These are phyloP conservation scores for Rhododendron williamsianum DNA, from an alignment of 148 eudicot species.

Conservation along the genomic window DNA sequence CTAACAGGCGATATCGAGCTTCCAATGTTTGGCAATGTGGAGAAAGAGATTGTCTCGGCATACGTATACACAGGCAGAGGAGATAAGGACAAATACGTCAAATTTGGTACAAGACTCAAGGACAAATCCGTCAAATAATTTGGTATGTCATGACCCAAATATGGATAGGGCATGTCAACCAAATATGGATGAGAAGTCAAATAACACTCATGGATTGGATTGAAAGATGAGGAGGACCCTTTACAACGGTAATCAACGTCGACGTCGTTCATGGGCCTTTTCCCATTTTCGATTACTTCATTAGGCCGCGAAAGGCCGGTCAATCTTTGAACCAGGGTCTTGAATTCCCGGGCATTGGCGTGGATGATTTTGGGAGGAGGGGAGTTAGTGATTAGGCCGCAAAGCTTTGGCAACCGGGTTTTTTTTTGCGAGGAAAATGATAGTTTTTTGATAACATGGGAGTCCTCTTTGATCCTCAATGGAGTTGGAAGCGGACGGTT, in stretches of 20 bases:
- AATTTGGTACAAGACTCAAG: slow-evolving; percentile 23
- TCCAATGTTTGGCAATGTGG: slow-evolving; percentile 2
- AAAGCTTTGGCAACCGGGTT: background rate
- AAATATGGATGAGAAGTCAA: background rate
- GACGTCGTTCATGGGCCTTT: background rate
- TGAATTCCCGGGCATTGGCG: slow-evolving; percentile 44
- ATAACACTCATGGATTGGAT: background rate
- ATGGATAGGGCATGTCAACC: background rate
- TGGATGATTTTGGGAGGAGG: slow-evolving; percentile 47
- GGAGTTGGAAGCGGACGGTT: slow-evolving; percentile 39
- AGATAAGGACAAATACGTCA: slow-evolving; percentile 17
- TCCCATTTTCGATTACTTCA: background rate
- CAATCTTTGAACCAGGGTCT: slow-evolving; percentile 54
- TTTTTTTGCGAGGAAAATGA: background rate
- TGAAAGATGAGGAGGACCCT: background rate
- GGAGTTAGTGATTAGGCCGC: slow-evolving; percentile 33
- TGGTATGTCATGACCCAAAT: background rate
- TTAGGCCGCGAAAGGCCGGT: slow-evolving; percentile 27
- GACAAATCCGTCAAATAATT: slow-evolving; percentile 26
- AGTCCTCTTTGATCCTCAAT: slow-evolving; percentile 25
- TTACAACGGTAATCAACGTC: background rate
- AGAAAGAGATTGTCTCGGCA: background rate
- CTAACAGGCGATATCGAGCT: background rate
- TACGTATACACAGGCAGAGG: slow-evolving; percentile 12
- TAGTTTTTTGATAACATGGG: slow-evolving; percentile 13